Conservation (phyloP, 2,329 filamentous ascomycete genomes). For the Microsporum ferrugineum region DNA sequence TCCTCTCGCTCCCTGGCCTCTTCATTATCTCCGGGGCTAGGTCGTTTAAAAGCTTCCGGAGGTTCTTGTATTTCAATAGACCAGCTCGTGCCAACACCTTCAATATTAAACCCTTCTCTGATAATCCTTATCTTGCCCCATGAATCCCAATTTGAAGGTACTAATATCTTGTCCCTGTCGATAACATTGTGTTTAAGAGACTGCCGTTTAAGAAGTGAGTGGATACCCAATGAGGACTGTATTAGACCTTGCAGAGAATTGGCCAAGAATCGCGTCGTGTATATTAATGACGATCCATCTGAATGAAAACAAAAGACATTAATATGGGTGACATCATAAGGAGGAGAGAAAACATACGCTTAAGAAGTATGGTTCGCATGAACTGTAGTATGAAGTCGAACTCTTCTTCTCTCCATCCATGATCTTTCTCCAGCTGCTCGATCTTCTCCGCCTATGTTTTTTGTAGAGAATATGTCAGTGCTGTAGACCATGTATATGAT, state of each 20-base stretch:
- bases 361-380: constrained; percentile 75
- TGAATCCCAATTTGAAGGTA: constrained; percentile 95
- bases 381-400: constrained; percentile 95
- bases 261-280: constrained; percentile 63
- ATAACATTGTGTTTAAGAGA: constrained; percentile 82
- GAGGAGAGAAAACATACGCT: constrained; percentile 46
- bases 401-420: constrained; percentile 88
- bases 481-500: not conserved
- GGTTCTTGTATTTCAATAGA: constrained; percentile 62
- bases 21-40: constrained; percentile 7
- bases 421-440: constrained; percentile 76
- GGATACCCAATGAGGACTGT: constrained; percentile 76
- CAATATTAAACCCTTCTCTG: constrained; percentile 83
- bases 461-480: constrained; percentile 16
- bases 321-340: constrained; percentile 12
- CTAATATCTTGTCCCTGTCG: constrained; percentile 84
- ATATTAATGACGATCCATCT: constrained; percentile 79
- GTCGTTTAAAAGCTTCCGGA: constrained; percentile 21
- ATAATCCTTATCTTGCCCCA: constrained; percentile 95
- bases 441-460: constrained; percentile 64
- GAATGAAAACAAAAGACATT: constrained; percentile 5
- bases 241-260: constrained; percentile 69
- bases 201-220: constrained; percentile 66
- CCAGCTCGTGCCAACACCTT: constrained; percentile 76
- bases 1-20: constrained; percentile 20